A percentile compares a stretch with the other conserved stretches of the same genome.
These are phyloP conservation scores for Alternaria sp. DNA, from an alignment of 2,329 filamentous ascomycete genomes.

Conservation along the genomic window DNA sequence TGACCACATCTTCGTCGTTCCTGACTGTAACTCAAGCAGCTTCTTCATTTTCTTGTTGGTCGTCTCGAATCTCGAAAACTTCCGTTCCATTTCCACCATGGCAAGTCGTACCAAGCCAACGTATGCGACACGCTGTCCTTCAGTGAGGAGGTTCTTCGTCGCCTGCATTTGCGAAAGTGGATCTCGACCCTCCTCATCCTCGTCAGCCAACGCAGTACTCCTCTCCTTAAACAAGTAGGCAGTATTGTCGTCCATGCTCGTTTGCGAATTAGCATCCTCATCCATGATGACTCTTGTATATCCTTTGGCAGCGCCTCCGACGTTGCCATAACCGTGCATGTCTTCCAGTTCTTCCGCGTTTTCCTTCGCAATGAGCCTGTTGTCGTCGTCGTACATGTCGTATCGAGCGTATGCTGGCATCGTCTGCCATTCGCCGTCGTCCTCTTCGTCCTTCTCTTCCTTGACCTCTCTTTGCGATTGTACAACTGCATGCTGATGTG, in stretches of 20 bases:
- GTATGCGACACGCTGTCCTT: conserved; percentile 95
- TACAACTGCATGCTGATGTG: conserved; percentile 79
- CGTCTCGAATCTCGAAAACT: conserved; percentile 68
- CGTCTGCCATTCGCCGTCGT: conserved; percentile 84
- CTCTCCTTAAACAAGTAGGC: conserved; percentile 89
- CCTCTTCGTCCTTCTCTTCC: conserved; percentile 63
- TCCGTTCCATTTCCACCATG: conserved; percentile 77
- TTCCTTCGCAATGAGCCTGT: conserved; percentile 84
- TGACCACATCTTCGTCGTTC: conserved; percentile 91
- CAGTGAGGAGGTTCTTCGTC: conserved; percentile 92
- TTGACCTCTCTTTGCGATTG: conserved; percentile 54
- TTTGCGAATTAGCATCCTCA: conserved; percentile 91
- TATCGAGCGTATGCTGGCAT: conserved; percentile 95
- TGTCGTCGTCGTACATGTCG: conserved; percentile 95
- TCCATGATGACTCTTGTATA: conserved; percentile 96
- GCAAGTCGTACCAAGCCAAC: conserved; percentile 87
- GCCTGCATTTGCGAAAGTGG: conserved; percentile 90
- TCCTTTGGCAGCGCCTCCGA: conserved; percentile 90
- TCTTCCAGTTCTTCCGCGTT: conserved; percentile 74
- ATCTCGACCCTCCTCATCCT: conserved; percentile 81
- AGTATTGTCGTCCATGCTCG: conserved; percentile 97
- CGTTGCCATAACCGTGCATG: conserved; percentile 73
- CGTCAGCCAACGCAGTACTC: conserved; percentile 66
- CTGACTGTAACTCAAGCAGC: conserved; percentile 71
- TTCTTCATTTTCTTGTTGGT: conserved; percentile 76